Evolutionary conservation across 1,139 yeast genomes (phyloP), one percentile per base, ranked within the genome.

Genomic region (Suhomyces atakaporum): DNA sequence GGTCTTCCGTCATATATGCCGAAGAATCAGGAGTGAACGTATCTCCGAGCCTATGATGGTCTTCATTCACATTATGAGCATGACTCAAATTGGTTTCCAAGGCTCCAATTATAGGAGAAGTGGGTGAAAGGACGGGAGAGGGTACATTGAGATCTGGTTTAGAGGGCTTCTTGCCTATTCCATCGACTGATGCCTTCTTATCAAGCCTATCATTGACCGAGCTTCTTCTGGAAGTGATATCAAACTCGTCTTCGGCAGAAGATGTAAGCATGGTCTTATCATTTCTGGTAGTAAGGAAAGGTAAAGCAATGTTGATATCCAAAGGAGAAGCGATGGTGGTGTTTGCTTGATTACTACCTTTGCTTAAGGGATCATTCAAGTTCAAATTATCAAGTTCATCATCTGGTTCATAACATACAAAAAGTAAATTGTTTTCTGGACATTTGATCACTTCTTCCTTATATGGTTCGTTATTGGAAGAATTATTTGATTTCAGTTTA

Each of bases 361-460:
- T 39, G 33, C 38, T 25, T 19, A 41, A 29, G 3, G 50, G 46
- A 16, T 46, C 50, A 4, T 47, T 30, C 20, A 46, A 42, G 32
- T 50, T 55, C 5, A 45, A 46, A 27, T 47, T 49, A 27, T 54
- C 60, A 1, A 58, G 52, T 32, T 76, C 75, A 44, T 77, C 50
- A 33, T 56, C 62, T 1, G 59, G 55, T 33, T 76, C 75, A 45
- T 77, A 76, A 47, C 84, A 77, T 40, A 77, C 73, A 15, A 79
- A 77, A 25, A 83, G 56, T 33, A 83, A 56, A 49, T 83, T 81
- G 44, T 81, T 84, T 43, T 78, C 73, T 1, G 74, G 69, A 50
- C 84, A 77, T 39, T 74, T 75, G 24, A 76, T 70, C 1, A 82
- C 71, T 29, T 80, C 72, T 50, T 82, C 87, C 42, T 84, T 82